Base-by-base conservation (phyloP, 805 yeast species). In the Yueomyces sp. region DNA sequence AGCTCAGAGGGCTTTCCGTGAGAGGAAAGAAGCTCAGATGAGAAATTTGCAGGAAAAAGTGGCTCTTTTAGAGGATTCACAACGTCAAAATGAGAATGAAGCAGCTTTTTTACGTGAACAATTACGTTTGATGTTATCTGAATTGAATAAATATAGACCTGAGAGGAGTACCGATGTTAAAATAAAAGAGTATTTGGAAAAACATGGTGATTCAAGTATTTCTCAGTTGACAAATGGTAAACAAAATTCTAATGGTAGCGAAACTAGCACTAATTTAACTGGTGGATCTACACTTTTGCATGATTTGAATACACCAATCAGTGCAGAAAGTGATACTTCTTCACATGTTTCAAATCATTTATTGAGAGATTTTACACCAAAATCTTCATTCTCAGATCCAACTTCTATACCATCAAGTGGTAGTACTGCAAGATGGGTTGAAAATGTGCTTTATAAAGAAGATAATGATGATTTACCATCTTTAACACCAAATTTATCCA, bases 1-100 rank as follows among this genome's bases (percentile, higher is more conserved):
- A 4, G 97, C 97, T 12, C 98, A 90, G 65, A 72, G 97, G 45
- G 97, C 97, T 4, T 88, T 87, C 65, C 72, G 97, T 46, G 97
- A 90, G 64, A 74, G 97, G 47, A 90, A 88, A 60, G 96, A 90
- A 60, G 70, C 72, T 42, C 85, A 84, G 56, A 75, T 90, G 79
- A 75, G 77, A 56, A 96, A 88, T 51, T 69, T 90, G 46, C 96
- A 87, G 58, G 79, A 77, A 40, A 79, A 85, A 53, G 94, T 92
- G n/a, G 63, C 71, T 41, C 60, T 66, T 51, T 70, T 90, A 50
- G 95, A 88, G 60, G 72, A 73, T 48, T 84, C 79, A 52, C 79
- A 80, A 46, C 66, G 77, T 46, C 76, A 76, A 50, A 82, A 81
- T 44, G 70, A 73, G 33, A 74, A 85, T 26, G 95, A 90, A 59